phyloP scores from a whole-genome alignment of 2,329 filamentous ascomycete species.

The Aspergillus ibericus region DNA sequence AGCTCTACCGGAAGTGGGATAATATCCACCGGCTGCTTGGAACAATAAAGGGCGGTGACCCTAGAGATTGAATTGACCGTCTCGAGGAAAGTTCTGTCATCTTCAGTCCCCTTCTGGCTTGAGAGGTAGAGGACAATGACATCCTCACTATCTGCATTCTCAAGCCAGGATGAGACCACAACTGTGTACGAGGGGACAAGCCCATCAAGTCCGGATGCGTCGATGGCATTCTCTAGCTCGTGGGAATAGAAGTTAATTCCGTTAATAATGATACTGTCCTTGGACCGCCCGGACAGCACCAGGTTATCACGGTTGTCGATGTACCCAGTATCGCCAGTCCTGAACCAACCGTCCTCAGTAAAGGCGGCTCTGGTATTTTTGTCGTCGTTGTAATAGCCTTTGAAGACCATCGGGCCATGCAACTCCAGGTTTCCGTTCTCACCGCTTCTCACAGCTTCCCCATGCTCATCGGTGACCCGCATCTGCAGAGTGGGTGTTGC shows the following conservation, averaged over 20 bases:
- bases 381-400: constrained; percentile 3
- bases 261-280: constrained; percentile 5
- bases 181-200: background rate
- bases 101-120: background rate
- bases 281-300: background rate
- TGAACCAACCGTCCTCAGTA: constrained; percentile 1
- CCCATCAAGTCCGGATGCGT: background rate
- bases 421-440: constrained; percentile 1
- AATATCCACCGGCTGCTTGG: background rate
- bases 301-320: constrained; percentile 2
- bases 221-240: constrained; percentile 1
- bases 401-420: background rate
- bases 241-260: constrained; percentile 2
- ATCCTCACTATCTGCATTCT: background rate
- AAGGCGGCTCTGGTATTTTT: background rate
- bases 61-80: background rate
- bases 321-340: background rate
- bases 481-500: background rate
- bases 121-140: background rate
- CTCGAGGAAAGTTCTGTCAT: background rate
- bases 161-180: background rate
- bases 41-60: background rate
- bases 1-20: background rate
- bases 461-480: background rate
- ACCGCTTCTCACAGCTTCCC: background rate